Evolutionary conservation across 495 filamentous ascomycete species (phyloP).

Genomic region (Hypoxylon fragiforme): DNA sequence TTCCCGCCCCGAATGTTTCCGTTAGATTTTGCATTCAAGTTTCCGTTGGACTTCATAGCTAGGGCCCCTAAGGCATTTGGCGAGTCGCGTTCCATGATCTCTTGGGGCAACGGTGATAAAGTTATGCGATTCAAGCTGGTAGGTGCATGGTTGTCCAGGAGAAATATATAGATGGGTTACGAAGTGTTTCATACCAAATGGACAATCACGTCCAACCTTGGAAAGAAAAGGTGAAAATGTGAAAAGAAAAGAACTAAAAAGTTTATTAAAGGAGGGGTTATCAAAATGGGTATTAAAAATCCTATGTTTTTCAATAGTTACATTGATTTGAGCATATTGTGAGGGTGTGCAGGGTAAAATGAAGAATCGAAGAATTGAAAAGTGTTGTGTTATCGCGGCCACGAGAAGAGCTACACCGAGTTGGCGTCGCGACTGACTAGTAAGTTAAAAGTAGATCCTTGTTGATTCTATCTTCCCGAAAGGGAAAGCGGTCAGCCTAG

Average conservation of each 20-base stretch:
- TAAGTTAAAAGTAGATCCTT: constrained; percentile 5
- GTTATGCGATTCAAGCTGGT: constrained; percentile 9
- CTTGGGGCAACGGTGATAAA: constrained; percentile 5
- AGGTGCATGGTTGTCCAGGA: constrained; percentile 20
- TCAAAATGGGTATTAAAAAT: constrained; percentile 6
- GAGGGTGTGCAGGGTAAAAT: constrained; percentile 2
- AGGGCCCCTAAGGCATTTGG: constrained; percentile 21
- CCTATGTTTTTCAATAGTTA: constrained; percentile 9
- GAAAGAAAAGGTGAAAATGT: neutral
- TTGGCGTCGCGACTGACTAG: constrained; percentile 30
- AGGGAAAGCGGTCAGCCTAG: constrained; percentile 18
- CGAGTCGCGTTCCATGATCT: constrained; percentile 36
- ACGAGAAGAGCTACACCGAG: constrained; percentile 4
- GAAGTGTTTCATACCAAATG: constrained; percentile 20
- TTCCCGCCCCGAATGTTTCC: constrained; percentile 19
- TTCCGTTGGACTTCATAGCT: constrained; percentile 33
- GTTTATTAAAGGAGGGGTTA: neutral
- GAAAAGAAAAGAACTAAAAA: neutral
- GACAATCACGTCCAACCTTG: too few relatives aligned
- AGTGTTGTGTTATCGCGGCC: constrained; percentile 20
- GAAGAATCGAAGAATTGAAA: constrained; percentile 18
- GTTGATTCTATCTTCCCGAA: constrained; percentile 23
- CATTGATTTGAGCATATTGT: constrained; percentile 13
- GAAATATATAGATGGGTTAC: constrained; percentile 12
- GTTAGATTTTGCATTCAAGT: constrained; percentile 5